Evolutionary conservation across 2,329 filamentous ascomycete species (phyloP).

Genomic region (Exophiala alcalophila): DNA sequence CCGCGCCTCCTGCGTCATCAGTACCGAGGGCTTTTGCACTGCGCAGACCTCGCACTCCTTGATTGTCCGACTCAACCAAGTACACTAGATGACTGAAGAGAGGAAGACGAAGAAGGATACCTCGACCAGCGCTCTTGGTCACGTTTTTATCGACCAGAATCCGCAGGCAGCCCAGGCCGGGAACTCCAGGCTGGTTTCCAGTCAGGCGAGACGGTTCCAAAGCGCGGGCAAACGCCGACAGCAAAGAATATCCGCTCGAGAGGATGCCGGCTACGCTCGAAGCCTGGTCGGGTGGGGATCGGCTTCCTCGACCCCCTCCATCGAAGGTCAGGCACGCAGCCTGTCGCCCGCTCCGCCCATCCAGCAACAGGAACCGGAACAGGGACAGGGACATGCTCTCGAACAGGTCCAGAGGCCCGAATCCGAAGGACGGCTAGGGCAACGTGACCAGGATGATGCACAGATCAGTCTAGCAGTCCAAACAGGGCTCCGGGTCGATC

Average conservation of each 20-base stretch:
- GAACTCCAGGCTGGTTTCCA: slow-evolving; percentile 13
- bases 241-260: slow-evolving; percentile 8
- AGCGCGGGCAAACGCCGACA: slow-evolving; percentile 14
- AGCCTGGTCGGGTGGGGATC: slow-evolving; percentile 21
- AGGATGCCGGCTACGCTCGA: slow-evolving; percentile 16
- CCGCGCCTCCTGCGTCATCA: no score
- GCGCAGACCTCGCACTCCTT: no score
- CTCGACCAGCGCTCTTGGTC: slow-evolving; percentile 8
- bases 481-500: slow-evolving; percentile 12
- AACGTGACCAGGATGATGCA: not conserved
- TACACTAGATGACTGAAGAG: slow-evolving; percentile 11
- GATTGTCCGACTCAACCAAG: no score
- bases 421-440: no score
- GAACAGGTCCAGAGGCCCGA: no score
- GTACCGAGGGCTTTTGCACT: no score
- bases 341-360: not conserved
- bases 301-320: slow-evolving; percentile 5
- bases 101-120: slow-evolving; percentile 3
- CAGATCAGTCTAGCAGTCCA: slow-evolving; percentile 4
- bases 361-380: not conserved
- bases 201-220: slow-evolving; percentile 19
- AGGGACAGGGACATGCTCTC: not conserved
- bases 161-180: slow-evolving; percentile 2
- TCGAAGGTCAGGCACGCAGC: not conserved
- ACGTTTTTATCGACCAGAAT: slow-evolving; percentile 18